Evolutionary conservation across 2,329 filamentous ascomycete species (phyloP).

Genomic region (Penicillium aurantiogriseum): DNA sequence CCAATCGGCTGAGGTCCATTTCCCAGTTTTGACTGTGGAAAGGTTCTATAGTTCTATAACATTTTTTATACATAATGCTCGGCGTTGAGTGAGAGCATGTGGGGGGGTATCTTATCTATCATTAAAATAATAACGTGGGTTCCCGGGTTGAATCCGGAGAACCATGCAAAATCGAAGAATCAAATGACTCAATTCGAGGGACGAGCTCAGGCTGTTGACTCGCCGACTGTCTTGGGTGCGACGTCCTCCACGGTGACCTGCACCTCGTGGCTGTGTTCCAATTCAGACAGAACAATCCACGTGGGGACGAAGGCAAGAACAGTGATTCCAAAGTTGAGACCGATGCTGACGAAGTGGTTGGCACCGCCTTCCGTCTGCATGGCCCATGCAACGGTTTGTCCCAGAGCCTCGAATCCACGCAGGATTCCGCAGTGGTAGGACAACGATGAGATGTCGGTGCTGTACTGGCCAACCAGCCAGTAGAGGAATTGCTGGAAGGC

Average conservation of each 20-base stretch:
- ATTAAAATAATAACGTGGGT: slow-evolving; percentile 4
- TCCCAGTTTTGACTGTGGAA: neutral
- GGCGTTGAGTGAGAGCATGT: slow-evolving; percentile 11
- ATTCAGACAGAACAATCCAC: slow-evolving; percentile 24
- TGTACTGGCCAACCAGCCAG: slow-evolving; percentile 28
- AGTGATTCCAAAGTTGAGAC: slow-evolving; percentile 27
- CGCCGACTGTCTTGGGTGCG: neutral
- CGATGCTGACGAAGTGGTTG: slow-evolving; percentile 28
- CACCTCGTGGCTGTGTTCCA: slow-evolving; percentile 27
- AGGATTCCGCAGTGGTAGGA: slow-evolving; percentile 28
- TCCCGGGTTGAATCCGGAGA: neutral
- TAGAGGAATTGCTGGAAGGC: slow-evolving; percentile 28
- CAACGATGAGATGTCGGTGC: slow-evolving; percentile 24
- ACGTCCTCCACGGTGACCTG: slow-evolving; percentile 20
- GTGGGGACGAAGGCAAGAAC: slow-evolving; percentile 22
- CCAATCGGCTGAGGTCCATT: neutral
- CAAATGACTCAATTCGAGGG: slow-evolving; percentile 1
- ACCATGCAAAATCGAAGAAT: slow-evolving; percentile 3
- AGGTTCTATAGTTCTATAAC: slow-evolving; percentile 3
- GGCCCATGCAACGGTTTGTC: slow-evolving; percentile 28
- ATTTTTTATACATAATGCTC: slow-evolving; percentile 6
- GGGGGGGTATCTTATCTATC: slow-evolving; percentile 9
- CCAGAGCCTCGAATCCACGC: slow-evolving; percentile 25
- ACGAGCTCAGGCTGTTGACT: neutral
- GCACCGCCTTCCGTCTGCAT: slow-evolving; percentile 25